Conservation (phyloP, 257 asterid species). For the Primulina huaijiensis region DNA sequence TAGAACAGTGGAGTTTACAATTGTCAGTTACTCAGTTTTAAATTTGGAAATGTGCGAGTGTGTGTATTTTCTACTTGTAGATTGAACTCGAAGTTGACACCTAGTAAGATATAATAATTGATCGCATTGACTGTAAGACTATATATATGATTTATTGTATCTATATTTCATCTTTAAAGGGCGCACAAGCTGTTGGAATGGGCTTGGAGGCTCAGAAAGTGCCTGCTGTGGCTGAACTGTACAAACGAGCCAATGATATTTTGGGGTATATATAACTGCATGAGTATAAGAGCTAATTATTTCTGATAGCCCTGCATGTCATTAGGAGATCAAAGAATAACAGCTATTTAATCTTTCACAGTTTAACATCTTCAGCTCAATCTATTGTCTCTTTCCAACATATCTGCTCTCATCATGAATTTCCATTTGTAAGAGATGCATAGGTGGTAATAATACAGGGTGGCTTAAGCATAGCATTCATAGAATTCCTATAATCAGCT, state of each 20-base stretch:
- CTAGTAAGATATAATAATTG: not conserved
- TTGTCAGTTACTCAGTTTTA: not conserved
- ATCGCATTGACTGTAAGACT: conserved; percentile 1
- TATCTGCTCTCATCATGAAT: not conserved
- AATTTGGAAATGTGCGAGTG: not conserved
- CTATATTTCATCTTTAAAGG: conserved; percentile 46
- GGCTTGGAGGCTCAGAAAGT: conserved; percentile 92
- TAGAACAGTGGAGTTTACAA: no score
- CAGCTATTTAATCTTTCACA: not conserved
- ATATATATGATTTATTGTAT: conserved; percentile 12
- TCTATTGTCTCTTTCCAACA: conserved; percentile 8
- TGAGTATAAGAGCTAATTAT: not conserved
- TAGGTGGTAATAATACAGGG: conserved; percentile 6
- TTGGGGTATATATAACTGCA: conserved; percentile 53
- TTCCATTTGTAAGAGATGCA: conserved; percentile 7
- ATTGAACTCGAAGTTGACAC: conserved; percentile 8
- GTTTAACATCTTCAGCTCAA: not conserved
- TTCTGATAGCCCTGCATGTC: conserved; percentile 19
- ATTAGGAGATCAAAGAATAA: conserved; percentile 2
- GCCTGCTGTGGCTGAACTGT: conserved; percentile 89
- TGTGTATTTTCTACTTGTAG: not conserved
- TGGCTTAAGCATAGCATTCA: not conserved
- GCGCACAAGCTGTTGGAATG: conserved; percentile 99
- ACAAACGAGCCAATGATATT: conserved; percentile 76
- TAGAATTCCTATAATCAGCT: not conserved